Conservation (phyloP, 495 filamentous ascomycete genomes). For the Pyrenopolyporus hunteri region DNA sequence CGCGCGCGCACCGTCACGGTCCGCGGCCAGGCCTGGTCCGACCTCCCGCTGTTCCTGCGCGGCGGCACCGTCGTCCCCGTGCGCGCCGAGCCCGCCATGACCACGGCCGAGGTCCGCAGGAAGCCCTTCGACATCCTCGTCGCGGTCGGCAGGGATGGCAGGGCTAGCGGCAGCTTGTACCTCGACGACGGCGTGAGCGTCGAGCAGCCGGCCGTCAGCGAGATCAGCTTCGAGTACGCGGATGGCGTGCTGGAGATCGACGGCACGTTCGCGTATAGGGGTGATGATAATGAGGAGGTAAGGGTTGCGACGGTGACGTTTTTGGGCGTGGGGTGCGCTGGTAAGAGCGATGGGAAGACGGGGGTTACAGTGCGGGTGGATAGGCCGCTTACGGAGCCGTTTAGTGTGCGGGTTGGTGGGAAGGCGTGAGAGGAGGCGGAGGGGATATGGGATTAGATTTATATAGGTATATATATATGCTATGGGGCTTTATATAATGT, state of each 20-base stretch:
- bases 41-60: slow-evolving; percentile 75
- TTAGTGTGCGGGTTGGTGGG: slow-evolving; percentile 26
- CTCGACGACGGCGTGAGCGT: slow-evolving; percentile 67
- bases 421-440: slow-evolving; percentile 10
- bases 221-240: slow-evolving; percentile 61
- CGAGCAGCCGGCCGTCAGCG: slow-evolving; percentile 53
- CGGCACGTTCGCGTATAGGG: slow-evolving; percentile 60
- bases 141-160: slow-evolving; percentile 59
- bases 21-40: slow-evolving; percentile 60
- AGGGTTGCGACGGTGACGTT: slow-evolving; percentile 63
- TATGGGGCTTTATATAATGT: slow-evolving; percentile 20
- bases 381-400: slow-evolving; percentile 25
- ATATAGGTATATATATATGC: not conserved
- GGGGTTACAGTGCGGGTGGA: slow-evolving; percentile 23
- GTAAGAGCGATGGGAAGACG: slow-evolving; percentile 7
- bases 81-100: slow-evolving; percentile 66
- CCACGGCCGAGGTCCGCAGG: slow-evolving; percentile 70
- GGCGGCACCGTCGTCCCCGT: slow-evolving; percentile 74
- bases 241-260: slow-evolving; percentile 55
- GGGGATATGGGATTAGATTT: not conserved
- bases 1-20: slow-evolving; percentile 59
- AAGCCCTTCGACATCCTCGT: slow-evolving; percentile 74
- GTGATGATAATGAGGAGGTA: slow-evolving; percentile 48
- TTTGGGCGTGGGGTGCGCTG: slow-evolving; percentile 46
- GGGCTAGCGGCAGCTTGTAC: slow-evolving; percentile 56